Evolutionary conservation across 345 rosid genomes (phyloP), one percentile per base, ranked within the genome.

Genomic region (Angophora floribunda): DNA sequence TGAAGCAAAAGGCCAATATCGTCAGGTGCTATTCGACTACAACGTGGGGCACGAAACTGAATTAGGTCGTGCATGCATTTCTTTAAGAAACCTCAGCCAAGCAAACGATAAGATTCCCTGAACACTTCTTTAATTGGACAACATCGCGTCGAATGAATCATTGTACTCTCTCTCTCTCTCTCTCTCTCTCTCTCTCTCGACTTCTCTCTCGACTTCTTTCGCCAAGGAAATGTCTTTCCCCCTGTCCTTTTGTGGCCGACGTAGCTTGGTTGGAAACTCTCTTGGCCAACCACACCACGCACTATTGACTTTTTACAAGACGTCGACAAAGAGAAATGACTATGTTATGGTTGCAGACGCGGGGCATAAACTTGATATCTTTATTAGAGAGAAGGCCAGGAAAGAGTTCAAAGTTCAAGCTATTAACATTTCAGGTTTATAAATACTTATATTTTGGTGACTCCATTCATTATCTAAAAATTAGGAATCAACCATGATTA

Each of bases 331-430:
- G 61, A 55, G 0, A 55, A 55, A 55, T 22, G 28, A 22, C n/a
- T 5, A 55, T 51, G 52, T 51, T 51, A 51, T 8, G 59, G 11
- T 3, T 7, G 1, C 26, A 55, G 61, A 55, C 12, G 26, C 61
- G 9, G 4, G 28, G 4, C 28, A 55, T 55, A 22, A 50, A 55
- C 61, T 0, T 7, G 28, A 22, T 22, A 22, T 22, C 0, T n/a
- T n/a, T n/a, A n/a, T n/a, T n/a, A n/a, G n/a, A n/a, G n/a, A n/a
- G n/a, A n/a, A n/a, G n/a, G n/a, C n/a, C n/a, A n/a, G n/a, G n/a
- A 55, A 55, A 55, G 61, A 55, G 61, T 22, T 55, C 22, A 53
- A 53, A 53, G 59, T 53, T 0, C 61, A 22, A 55, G 22, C 12
- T 0, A 11, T 55, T 55, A 55, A 55, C 61, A 22, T 55, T 55